Conservation (phyloP, 371 early-diverging fungal species). For the Ordospora pajunii region DNA sequence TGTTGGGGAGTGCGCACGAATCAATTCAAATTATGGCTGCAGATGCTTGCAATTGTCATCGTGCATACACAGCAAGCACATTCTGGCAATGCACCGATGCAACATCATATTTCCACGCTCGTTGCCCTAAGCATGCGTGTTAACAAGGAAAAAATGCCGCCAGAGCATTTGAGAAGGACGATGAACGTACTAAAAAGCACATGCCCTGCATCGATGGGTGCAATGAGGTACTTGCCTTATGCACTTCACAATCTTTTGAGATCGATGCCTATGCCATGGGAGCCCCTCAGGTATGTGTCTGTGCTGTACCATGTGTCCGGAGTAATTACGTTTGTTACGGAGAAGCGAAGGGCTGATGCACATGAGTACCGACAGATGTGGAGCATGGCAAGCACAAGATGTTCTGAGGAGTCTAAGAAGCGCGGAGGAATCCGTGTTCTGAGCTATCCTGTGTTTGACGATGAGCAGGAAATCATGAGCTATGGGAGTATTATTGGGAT, state of each 20-base stretch:
- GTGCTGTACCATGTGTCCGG: conserved; percentile 92
- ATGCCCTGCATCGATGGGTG: conserved; percentile 86
- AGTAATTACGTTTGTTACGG: conserved; percentile 90
- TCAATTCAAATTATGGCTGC: background rate
- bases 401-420: background rate
- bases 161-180: conserved; percentile 79
- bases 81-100: no score
- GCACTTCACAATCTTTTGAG: conserved; percentile 87
- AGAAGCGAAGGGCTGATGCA: conserved; percentile 82
- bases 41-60: no score
- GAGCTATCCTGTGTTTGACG: conserved; percentile 85
- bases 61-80: no score
- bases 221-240: conserved; percentile 92
- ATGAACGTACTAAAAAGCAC: conserved; percentile 88
- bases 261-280: conserved; percentile 99
- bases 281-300: conserved; percentile 73
- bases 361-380: conserved; percentile 89
- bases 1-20: background rate
- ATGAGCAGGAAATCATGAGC: conserved; percentile 89
- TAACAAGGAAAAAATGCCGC: conserved; percentile 63
- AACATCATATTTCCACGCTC: no score
- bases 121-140: background rate
- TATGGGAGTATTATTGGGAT: conserved; percentile 70
- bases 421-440: background rate
- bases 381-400: conserved; percentile 63